Evolutionary conservation across 495 filamentous ascomycete species (phyloP).

Genomic region (Immersiella caudata): DNA sequence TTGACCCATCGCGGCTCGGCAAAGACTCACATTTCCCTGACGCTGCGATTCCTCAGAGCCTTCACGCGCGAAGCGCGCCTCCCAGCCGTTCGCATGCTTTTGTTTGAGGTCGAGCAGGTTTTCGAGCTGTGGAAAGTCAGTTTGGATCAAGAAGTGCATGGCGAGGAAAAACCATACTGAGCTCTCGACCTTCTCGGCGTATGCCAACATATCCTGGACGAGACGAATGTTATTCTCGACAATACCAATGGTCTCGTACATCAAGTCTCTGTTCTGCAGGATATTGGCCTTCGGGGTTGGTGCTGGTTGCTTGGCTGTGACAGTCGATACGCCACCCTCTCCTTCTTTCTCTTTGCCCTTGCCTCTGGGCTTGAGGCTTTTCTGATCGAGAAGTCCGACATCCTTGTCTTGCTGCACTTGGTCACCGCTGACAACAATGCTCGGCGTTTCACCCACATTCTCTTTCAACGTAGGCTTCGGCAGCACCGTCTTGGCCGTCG

Average conservation of each 20-base stretch:
- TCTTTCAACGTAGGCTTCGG: background rate
- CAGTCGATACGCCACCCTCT: background rate
- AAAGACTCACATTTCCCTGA: conserved; percentile 22
- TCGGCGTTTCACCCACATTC: background rate
- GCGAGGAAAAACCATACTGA: conserved; percentile 10
- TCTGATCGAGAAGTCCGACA: background rate
- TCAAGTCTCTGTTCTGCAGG: conserved; percentile 23
- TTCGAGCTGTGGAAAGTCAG: conserved; percentile 17
- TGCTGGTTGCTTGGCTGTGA: background rate
- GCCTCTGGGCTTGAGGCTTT: background rate
- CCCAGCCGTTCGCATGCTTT: conserved; percentile 34
- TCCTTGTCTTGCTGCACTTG: background rate
- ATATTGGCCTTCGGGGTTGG: background rate
- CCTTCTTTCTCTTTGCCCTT: conserved; percentile 14
- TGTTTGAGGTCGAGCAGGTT: conserved; percentile 34
- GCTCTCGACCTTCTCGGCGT: conserved; percentile 21
- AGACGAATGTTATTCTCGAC: conserved; percentile 25
- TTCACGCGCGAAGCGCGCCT: conserved; percentile 29
- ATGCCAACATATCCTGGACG: conserved; percentile 23
- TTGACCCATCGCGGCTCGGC: no score
- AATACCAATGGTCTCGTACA: conserved; percentile 26
- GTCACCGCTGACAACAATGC: background rate
- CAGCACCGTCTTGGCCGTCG: background rate
- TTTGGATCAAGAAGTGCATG: background rate
- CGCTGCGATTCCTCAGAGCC: conserved; percentile 24